Base-by-base conservation (phyloP, 495 filamentous ascomycete genomes). In the Podospora sp. region DNA sequence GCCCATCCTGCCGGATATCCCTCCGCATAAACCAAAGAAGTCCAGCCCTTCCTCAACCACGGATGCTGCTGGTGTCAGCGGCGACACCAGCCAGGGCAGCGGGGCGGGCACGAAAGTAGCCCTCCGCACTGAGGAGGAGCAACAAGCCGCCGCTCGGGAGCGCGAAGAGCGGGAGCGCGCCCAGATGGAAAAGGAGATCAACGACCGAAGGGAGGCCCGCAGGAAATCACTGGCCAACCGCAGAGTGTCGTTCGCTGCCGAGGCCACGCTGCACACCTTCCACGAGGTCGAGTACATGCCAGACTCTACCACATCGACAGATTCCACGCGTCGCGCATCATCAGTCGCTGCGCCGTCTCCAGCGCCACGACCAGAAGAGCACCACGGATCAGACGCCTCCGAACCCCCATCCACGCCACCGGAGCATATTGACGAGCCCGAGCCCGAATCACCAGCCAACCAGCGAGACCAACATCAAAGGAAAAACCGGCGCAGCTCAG, bases 201-300 rank as follows among this genome's bases (percentile, higher is more conserved):
- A 89, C 27, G 88, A 92, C 62, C 85, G 90, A 33, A 83, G 92
- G 64, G 95, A 95, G 65, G 93, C 92, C 33, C 88, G 96, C 57
- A 85, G 95, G 51, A 97, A 97, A 72, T 97, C 94, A 0, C 85
- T 97, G 67, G 93, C 92, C 35, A 94, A 95, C 77, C 91, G 96
- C 72, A 88, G 95, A 65, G 95, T 99, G 49, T 97, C 94, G 0
- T 99, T 99, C 74, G 95, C 95, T 6, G 95, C 95, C 1, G 95
- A 99, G 78, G 95, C 95, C 16, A 99, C 95, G 9, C 81, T 99
- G 35, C 95, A 99, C 75, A 99, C 95, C 3, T 99, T 96, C 88
- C 93, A 97, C 73, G 94, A 97, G 61, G 86, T 96, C 2, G 94
- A 98, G 70, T 90, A 94, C 63, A 86, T 89, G 66, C 92, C 92